phyloP scores from a whole-genome alignment of 805 yeast species.

The Wickerhamomyces rabaulensis region DNA sequence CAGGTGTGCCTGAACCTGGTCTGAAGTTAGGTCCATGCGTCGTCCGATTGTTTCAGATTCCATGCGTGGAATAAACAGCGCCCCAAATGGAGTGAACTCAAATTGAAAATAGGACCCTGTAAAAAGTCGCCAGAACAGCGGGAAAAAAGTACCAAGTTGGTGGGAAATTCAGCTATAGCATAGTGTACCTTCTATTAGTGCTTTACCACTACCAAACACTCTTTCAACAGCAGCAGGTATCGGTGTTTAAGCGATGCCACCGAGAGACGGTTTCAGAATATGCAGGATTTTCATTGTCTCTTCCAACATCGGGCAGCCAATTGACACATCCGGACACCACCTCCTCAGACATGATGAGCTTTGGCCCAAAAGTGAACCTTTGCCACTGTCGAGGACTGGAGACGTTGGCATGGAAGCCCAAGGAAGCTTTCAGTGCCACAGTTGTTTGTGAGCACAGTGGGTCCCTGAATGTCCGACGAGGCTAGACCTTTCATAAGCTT shows the following conservation, averaged over 20 bases:
- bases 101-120: background rate
- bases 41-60: background rate
- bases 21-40: too few relatives aligned
- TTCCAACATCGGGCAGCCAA: slow-evolving; percentile 18
- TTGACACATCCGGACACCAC: background rate
- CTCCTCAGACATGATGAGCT: too few relatives aligned
- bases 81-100: background rate
- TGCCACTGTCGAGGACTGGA: too few relatives aligned
- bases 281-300: slow-evolving; percentile 13
- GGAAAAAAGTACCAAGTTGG: background rate
- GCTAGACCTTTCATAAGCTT: too few relatives aligned
- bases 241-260: background rate
- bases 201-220: too few relatives aligned
- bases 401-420: too few relatives aligned
- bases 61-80: background rate
- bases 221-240: background rate
- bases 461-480: too few relatives aligned
- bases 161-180: background rate
- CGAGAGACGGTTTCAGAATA: slow-evolving; percentile 5
- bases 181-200: too few relatives aligned
- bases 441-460: too few relatives aligned
- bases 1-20: too few relatives aligned
- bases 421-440: too few relatives aligned
- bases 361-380: too few relatives aligned
- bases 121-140: background rate